Conservation (phyloP, 768 basidiomycete genomes). For the Boletus huronensis region DNA sequence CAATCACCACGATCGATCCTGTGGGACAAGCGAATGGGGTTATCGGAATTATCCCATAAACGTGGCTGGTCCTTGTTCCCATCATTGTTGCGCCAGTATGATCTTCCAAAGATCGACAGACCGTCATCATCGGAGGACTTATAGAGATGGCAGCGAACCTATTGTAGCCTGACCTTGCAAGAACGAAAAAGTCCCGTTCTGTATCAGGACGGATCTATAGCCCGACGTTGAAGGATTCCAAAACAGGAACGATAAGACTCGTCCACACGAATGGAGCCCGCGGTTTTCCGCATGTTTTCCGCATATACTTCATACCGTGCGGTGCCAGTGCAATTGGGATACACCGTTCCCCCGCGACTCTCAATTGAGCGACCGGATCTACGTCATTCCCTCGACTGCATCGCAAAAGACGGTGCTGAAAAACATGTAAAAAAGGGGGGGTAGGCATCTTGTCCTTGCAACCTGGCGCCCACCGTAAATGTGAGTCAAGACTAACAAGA, state of each 20-base stretch:
- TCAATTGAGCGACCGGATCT: neutral
- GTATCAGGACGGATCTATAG: constrained; percentile 8
- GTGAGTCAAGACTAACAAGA: neutral
- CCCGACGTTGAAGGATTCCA: neutral
- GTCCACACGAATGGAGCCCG: constrained; percentile 10
- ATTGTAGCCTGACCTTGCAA: neutral
- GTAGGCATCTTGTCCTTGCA: neutral
- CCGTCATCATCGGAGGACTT: neutral
- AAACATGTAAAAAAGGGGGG: neutral
- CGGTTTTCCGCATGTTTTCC: constrained; percentile 1
- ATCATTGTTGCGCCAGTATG: neutral
- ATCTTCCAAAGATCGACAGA: constrained; percentile 13
- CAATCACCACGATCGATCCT: constrained; percentile 2
- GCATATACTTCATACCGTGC: neutral
- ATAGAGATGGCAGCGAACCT: neutral
- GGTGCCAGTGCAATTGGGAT: neutral
- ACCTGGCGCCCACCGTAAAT: neutral
- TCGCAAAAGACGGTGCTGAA: neutral
- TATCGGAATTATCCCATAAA: neutral
- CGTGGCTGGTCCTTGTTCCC: neutral
- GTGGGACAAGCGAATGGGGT: neutral
- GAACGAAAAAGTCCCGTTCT: neutral
- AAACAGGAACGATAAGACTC: constrained; percentile 2
- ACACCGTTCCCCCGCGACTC: neutral
- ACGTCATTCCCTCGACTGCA: neutral